Evolutionary conservation across 768 basidiomycete species (phyloP).

Genomic region (Fomitopsis pulvina): DNA sequence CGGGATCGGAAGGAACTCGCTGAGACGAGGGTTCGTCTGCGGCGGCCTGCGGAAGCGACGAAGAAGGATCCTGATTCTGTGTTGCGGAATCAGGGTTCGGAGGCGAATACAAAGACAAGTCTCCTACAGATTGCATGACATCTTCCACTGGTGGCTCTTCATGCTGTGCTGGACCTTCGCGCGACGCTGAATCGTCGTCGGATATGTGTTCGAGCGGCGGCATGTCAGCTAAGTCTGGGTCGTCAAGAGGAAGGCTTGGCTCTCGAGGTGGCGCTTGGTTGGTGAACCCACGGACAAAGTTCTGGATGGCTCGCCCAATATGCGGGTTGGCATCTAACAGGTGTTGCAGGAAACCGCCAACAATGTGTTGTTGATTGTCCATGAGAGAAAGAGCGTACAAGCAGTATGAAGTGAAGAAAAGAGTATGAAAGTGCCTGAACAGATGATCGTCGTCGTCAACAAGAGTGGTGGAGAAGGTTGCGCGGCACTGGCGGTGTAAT

Average conservation of each 20-base stretch:
- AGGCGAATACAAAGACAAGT: not conserved
- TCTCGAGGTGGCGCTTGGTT: not conserved
- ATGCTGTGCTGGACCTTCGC: not conserved
- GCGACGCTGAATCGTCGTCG: not conserved
- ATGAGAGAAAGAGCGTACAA: slow-evolving; percentile 7
- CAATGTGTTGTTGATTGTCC: slow-evolving; percentile 10
- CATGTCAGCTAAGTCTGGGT: not conserved
- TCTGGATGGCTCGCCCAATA: slow-evolving; percentile 6
- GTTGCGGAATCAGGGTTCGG: not conserved
- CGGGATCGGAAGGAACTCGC: not conserved
- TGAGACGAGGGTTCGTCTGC: not conserved
- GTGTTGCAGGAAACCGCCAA: slow-evolving; percentile 8
- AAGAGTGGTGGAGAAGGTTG: slow-evolving; percentile 3
- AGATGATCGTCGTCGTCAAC: slow-evolving; percentile 6
- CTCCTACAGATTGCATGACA: not conserved
- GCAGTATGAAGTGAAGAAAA: slow-evolving; percentile 2
- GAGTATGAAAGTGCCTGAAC: not conserved
- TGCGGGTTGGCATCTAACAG: slow-evolving; percentile 9
- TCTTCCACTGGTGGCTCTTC: not conserved
- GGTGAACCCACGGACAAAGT: slow-evolving; percentile 6
- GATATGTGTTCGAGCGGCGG: not conserved
- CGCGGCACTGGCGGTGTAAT: not conserved
- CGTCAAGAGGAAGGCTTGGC: slow-evolving; percentile 1
- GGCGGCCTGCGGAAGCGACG: not conserved
- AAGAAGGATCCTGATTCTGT: not conserved